Percentiles rank a stretch among this genome's conserved stretches.
phyloP scores from a whole-genome alignment of 2,329 filamentous ascomycete genomes.

The Chrysoporthe cubensis region DNA sequence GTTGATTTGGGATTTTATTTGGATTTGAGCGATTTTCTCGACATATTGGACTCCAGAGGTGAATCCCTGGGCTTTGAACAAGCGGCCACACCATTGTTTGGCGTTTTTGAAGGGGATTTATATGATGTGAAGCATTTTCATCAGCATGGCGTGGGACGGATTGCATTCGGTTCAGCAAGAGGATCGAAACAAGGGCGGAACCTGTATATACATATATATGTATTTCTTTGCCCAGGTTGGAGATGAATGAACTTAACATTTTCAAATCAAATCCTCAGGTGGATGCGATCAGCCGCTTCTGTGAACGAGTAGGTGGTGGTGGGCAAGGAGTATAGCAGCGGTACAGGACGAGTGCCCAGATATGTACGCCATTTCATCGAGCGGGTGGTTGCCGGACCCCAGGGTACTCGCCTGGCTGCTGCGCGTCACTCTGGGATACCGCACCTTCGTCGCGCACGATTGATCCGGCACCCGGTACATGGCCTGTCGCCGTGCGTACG shows the following conservation, averaged over 20 bases:
- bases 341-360: too few species aligned
- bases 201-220: slow-evolving; percentile 3
- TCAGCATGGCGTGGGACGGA: slow-evolving; percentile 17
- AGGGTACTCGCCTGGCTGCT: too few species aligned
- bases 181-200: neutral
- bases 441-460: too few species aligned
- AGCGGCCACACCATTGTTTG: neutral
- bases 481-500: too few species aligned
- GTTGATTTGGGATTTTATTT: neutral
- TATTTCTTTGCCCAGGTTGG: neutral
- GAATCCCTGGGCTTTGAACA: neutral
- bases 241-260: neutral
- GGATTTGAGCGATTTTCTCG: neutral
- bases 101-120: neutral
- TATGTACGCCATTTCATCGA: too few species aligned
- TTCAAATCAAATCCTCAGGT: neutral
- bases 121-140: slow-evolving; percentile 14
- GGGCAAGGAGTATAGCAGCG: too few species aligned
- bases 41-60: neutral
- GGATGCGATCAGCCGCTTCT: neutral
- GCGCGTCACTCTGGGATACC: too few species aligned
- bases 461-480: too few species aligned
- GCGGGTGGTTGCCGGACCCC: too few species aligned
- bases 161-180: neutral
- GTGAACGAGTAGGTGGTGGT: neutral